Percentiles rank a stretch among this genome's conserved stretches.
Conservation (phyloP, 768 basidiomycete species). For the Tylopilus balloui region DNA sequence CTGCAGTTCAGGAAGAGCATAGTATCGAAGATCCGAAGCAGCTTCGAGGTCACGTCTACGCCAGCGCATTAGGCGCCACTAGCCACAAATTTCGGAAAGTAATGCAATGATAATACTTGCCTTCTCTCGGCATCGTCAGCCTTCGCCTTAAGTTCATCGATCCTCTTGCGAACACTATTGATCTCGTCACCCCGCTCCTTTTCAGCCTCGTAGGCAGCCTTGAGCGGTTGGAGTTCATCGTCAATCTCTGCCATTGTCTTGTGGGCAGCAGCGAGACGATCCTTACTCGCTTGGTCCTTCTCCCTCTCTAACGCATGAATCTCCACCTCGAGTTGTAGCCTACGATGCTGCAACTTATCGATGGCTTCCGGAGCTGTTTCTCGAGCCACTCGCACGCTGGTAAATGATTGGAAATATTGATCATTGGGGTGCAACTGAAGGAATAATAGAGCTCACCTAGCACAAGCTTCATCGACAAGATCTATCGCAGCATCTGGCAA, state of each 20-base stretch:
- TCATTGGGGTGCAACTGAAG: not conserved
- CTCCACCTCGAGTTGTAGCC: constrained; percentile 90
- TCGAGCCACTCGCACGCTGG: constrained; percentile 80
- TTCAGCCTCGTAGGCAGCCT: constrained; percentile 83
- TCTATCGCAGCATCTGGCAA: constrained; percentile 88
- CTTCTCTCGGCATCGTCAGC: constrained; percentile 89
- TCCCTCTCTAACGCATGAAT: constrained; percentile 93
- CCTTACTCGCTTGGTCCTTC: constrained; percentile 84
- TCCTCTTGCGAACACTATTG: constrained; percentile 66
- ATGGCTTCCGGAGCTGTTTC: constrained; percentile 94
- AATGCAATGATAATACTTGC: no score
- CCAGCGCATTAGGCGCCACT: not conserved
- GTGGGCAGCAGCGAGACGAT: constrained; percentile 66
- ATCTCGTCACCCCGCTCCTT: constrained; percentile 81
- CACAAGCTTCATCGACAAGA: constrained; percentile 88
- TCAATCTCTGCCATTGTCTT: constrained; percentile 82
- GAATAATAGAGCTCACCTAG: constrained; percentile 49
- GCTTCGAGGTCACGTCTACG: constrained; percentile 63
- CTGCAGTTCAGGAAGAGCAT: constrained; percentile 87
- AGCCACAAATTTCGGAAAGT: not conserved
- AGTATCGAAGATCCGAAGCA: constrained; percentile 86
- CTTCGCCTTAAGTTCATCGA: constrained; percentile 90
- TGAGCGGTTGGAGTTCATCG: constrained; percentile 77
- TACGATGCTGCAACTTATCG: constrained; percentile 83
- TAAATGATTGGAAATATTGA: constrained; percentile 3